These are phyloP conservation scores for Alternaria burnsii DNA, from an alignment of 2,329 filamentous ascomycete genomes.

Conservation along the genomic window DNA sequence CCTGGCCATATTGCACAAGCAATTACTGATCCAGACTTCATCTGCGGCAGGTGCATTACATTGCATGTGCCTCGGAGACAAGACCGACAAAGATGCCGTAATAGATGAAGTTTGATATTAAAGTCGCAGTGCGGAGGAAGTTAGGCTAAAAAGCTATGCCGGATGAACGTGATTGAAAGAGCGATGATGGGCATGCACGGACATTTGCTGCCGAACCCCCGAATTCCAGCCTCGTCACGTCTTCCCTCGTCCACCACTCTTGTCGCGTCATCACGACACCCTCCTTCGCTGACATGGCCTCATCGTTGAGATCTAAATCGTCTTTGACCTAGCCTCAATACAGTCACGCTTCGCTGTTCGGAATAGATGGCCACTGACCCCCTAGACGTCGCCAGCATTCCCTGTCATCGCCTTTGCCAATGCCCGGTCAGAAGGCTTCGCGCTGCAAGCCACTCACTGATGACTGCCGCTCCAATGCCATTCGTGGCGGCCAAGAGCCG, in stretches of 20 bases:
- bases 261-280: constrained; percentile 23
- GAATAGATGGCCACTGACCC: constrained; percentile 37
- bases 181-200: constrained; percentile 34
- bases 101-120: constrained; percentile 44
- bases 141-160: constrained; percentile 44
- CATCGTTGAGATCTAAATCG: constrained; percentile 25
- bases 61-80: constrained; percentile 24
- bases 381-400: constrained; percentile 10
- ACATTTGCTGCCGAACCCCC: constrained; percentile 18
- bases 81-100: constrained; percentile 26
- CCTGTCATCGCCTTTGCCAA: constrained; percentile 22
- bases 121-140: constrained; percentile 32
- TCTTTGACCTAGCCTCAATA: constrained; percentile 18
- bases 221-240: constrained; percentile 36
- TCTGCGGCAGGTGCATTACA: constrained; percentile 30
- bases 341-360: constrained; percentile 29
- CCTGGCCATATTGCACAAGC: constrained; percentile 34
- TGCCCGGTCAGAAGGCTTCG: constrained; percentile 43
- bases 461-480: constrained; percentile 31
- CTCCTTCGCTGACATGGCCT: constrained; percentile 17
- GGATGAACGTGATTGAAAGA: constrained; percentile 30
- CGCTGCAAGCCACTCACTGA: constrained; percentile 19
- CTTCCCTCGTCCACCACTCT: constrained; percentile 30
- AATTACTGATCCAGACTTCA: constrained; percentile 30
- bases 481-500: constrained; percentile 32